Evolutionary conservation across 169 alveolate species (phyloP).

Genomic region (Cryptosporidium sp.): DNA sequence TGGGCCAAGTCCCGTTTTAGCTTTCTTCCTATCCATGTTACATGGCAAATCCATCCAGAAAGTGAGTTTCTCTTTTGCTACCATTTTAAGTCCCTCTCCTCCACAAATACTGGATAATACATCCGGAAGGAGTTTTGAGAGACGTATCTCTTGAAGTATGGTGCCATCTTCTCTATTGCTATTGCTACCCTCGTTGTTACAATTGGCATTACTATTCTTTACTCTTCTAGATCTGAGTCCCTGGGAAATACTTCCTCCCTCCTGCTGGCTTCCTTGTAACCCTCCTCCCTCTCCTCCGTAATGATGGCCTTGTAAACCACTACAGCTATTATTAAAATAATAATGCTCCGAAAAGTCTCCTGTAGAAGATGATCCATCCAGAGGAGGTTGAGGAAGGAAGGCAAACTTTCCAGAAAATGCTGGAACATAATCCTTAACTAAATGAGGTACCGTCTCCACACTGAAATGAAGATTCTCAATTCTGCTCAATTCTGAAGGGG

Average conservation of each 20-base stretch:
- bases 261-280: constrained; percentile 3
- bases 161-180: neutral
- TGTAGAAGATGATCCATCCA: constrained; percentile 9
- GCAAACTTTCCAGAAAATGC: constrained; percentile 72
- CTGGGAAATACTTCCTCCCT: neutral
- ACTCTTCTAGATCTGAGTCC: constrained; percentile 58
- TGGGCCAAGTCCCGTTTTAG: constrained; percentile 70
- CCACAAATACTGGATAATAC: constrained; percentile 8
- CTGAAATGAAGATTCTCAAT: constrained; percentile 54
- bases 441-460: constrained; percentile 22
- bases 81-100: constrained; percentile 48
- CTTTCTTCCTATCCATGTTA: constrained; percentile 54
- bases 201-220: neutral
- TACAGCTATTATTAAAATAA: neutral
- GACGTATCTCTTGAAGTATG: neutral
- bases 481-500: constrained; percentile 27
- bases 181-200: neutral
- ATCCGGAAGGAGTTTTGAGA: constrained; percentile 13
- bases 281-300: neutral
- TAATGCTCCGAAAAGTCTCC: neutral
- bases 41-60: constrained; percentile 73
- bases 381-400: constrained; percentile 43
- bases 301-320: neutral
- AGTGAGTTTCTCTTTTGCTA: constrained; percentile 47
- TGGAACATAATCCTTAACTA: constrained; percentile 65